phyloP scores from a whole-genome alignment of 1,139 yeast genomes.

The Geotrichum klebahnii region DNA sequence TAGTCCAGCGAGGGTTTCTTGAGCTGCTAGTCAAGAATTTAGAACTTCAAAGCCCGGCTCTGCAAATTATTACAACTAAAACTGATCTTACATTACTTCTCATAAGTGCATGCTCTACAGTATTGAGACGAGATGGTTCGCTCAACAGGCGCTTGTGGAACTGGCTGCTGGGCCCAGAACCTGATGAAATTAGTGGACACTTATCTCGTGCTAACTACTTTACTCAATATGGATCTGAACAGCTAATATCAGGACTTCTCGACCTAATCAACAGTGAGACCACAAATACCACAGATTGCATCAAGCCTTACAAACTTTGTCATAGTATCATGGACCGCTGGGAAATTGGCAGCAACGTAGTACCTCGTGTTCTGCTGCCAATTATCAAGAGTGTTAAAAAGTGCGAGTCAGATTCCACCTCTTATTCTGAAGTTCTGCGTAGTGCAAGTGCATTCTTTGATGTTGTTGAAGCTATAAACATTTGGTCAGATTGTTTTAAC shows the following conservation, averaged over 20 bases:
- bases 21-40: slow-evolving; percentile 69
- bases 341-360: slow-evolving; percentile 77
- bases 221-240: slow-evolving; percentile 49
- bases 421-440: slow-evolving; percentile 46
- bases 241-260: slow-evolving; percentile 52
- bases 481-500: slow-evolving; percentile 64
- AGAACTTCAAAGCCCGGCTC: slow-evolving; percentile 58
- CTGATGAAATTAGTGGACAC: slow-evolving; percentile 21
- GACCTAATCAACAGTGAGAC: slow-evolving; percentile 44
- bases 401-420: slow-evolving; percentile 23
- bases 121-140: slow-evolving; percentile 85
- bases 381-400: slow-evolving; percentile 44
- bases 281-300: slow-evolving; percentile 37
- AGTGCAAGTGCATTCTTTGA: slow-evolving; percentile 72
- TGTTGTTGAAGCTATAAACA: slow-evolving; percentile 71
- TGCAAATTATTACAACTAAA: slow-evolving; percentile 47
- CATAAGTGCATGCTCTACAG: slow-evolving; percentile 60
- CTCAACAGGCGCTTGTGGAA: slow-evolving; percentile 87
- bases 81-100: slow-evolving; percentile 58
- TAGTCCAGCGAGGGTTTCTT: slow-evolving; percentile 84
- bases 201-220: slow-evolving; percentile 53
- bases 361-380: slow-evolving; percentile 67
- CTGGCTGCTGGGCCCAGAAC: slow-evolving; percentile 79
- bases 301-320: slow-evolving; percentile 59
- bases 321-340: slow-evolving; percentile 81